phyloP scores from a whole-genome alignment of 495 filamentous ascomycete genomes.

The Talaromyces nanjingensis region DNA sequence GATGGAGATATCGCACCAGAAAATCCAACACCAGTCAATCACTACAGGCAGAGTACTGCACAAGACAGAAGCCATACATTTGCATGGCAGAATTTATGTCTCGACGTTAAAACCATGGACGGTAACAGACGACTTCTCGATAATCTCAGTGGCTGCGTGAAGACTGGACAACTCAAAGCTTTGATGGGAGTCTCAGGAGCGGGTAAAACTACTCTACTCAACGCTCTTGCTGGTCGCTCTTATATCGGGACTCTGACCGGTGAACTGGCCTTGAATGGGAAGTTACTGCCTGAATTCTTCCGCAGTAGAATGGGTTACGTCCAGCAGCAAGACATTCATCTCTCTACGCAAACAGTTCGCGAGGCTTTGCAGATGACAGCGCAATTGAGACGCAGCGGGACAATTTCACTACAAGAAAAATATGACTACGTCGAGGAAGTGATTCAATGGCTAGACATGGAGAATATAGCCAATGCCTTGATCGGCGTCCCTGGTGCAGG shows the following conservation, averaged over 20 bases:
- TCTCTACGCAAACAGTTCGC: constrained; percentile 77
- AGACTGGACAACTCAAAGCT: constrained; percentile 58
- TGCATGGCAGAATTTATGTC: constrained; percentile 64
- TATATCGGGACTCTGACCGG: constrained; percentile 45
- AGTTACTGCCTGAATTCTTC: constrained; percentile 64
- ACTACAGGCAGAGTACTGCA: background rate
- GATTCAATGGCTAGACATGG: constrained; percentile 87
- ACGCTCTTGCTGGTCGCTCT: constrained; percentile 50
- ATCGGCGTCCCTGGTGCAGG: constrained; percentile 43
- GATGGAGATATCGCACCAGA: background rate
- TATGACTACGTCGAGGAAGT: constrained; percentile 85
- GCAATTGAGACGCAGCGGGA: constrained; percentile 71
- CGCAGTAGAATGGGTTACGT: constrained; percentile 93
- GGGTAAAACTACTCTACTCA: constrained; percentile 60
- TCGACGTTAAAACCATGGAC: constrained; percentile 57
- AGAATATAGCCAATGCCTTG: constrained; percentile 31
- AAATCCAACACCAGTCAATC: background rate
- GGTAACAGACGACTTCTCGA: constrained; percentile 53
- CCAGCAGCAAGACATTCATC: constrained; percentile 91
- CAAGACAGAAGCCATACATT: background rate
- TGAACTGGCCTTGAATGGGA: constrained; percentile 48
- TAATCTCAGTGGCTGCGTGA: constrained; percentile 60
- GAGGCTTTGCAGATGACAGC: constrained; percentile 80
- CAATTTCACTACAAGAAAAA: constrained; percentile 67
- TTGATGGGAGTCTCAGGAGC: constrained; percentile 59